Percentiles rank a stretch among this genome's conserved stretches.
Conservation (phyloP, 83 land plant genomes). For the Thuja plicata region DNA sequence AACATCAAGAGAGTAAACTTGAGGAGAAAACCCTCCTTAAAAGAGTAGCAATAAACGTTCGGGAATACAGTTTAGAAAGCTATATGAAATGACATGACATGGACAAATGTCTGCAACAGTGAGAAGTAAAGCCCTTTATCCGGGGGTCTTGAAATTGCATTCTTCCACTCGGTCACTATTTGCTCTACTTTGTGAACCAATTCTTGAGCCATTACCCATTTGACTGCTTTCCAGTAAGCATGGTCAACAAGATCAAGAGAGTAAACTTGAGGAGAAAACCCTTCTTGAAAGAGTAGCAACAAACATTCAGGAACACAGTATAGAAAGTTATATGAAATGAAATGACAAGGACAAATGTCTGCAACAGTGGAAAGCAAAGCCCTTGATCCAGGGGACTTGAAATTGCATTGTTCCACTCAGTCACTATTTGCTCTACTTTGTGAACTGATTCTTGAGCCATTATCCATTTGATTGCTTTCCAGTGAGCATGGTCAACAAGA, state of each 20-base stretch:
- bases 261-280: constrained; percentile 12
- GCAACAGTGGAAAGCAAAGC: neutral
- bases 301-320: neutral
- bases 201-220: constrained; percentile 17
- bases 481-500: constrained; percentile 20
- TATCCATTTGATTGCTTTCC: constrained; percentile 19
- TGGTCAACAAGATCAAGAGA: constrained; percentile 20
- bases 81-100: neutral
- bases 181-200: neutral
- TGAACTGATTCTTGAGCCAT: neutral
- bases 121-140: neutral
- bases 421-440: neutral
- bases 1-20: constrained; percentile 16
- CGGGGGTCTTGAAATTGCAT: neutral
- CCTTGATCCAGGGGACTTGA: neutral
- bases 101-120: neutral
- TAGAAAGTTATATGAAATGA: neutral
- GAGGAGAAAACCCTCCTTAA: constrained; percentile 11
- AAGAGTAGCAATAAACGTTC: neutral
- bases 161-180: neutral
- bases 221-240: constrained; percentile 13
- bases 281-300: neutral
- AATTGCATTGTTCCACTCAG: neutral
- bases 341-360: neutral
- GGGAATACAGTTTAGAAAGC: neutral